Base-by-base conservation (phyloP, 2,329 filamentous ascomycete genomes). In the Fusarium avenaceum region DNA sequence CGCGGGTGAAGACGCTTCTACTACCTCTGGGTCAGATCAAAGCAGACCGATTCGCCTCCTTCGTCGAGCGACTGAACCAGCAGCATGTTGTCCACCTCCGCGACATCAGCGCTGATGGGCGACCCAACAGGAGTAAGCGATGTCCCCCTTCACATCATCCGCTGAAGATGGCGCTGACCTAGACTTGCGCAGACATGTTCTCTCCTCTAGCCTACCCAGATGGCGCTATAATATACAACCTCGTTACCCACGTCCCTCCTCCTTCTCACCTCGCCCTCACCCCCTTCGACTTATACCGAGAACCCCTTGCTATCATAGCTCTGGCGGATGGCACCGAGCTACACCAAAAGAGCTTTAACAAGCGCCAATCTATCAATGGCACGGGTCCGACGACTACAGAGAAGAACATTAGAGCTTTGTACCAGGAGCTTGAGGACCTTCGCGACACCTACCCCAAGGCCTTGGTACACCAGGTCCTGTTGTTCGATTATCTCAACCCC, bases 261-360 rank as follows among this genome's bases (percentile, higher is more conserved):
- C 86, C 89, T 32, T 93, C 92, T 32, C 93, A 97, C 76, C 83
- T 93, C 43, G 87, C 92, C 20, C 82, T 97, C 40, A 91, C 91
- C 38, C 94, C 96, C 1, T 97, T 97, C 82, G 96, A 99, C 77
- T 84, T 95, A 43, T 97, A 93, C 78, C 88, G 94, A 72, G 93
- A 97, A 77, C 91, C 93, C 10, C 84, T 97, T 54, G 88, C 92
- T 51, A 85, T 98, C 26, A 87, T 99, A 65, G 95, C 93, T 4
- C 84, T 98, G 60, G 92, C 93, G 17, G 95, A 98, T 79, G 93
- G 92, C 47, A 80, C 82, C 40, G 93, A 96, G 78, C 84, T 92
- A 26, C 80, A 84, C 61, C 83, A 84, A 63, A 77, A 80, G 6
- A 79, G 81, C 43, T 86, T 88, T 67, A 85, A 81, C 77, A 86